Conservation (phyloP, 345 rosid species). For the Bruguiera parviflora region DNA sequence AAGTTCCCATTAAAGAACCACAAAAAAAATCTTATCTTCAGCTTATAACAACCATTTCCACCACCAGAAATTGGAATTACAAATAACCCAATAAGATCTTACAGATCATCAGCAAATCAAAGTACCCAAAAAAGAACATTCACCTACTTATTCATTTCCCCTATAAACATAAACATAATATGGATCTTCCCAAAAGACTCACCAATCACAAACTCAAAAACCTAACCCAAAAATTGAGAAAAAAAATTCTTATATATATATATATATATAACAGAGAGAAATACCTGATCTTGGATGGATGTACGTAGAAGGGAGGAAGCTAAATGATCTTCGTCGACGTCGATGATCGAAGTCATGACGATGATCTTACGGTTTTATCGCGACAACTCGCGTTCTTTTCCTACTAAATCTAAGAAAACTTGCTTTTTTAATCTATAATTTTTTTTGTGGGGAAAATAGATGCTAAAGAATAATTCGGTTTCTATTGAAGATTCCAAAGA, state of each 20-base stretch:
- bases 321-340: slow-evolving; percentile 13
- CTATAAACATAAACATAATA: no score
- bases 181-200: no score
- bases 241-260: neutral
- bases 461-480: slow-evolving; percentile 11
- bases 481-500: slow-evolving; percentile 5
- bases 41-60: no score
- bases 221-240: neutral
- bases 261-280: neutral
- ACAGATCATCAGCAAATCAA: no score
- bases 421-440: no score
- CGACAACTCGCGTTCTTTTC: neutral
- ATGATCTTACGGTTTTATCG: neutral
- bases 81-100: no score
- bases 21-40: neutral
- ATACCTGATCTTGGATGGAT: slow-evolving; percentile 35
- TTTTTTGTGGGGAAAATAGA: neutral
- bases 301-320: slow-evolving; percentile 15
- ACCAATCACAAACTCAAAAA: no score
- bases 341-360: slow-evolving; percentile 27
- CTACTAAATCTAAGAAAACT: neutral
- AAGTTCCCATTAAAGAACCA: no score
- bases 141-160: no score
- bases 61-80: no score
- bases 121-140: no score